Conservation (phyloP, 2,329 filamentous ascomycete genomes). For the Pestalotiopsis fici region DNA sequence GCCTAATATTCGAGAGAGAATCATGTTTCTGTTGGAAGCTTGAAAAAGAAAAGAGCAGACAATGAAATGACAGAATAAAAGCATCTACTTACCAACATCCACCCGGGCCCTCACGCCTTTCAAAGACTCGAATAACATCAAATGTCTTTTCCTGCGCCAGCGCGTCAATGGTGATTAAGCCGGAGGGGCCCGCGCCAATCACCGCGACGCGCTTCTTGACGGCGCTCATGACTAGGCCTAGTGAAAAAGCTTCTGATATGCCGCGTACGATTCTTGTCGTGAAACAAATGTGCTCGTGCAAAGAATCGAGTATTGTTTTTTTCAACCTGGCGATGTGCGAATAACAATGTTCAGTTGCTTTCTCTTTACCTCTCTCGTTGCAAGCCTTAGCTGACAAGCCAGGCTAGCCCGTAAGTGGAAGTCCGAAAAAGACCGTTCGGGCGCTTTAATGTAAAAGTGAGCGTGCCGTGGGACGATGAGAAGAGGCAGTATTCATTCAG, state of each 20-base stretch:
- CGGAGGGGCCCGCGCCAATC: conserved; percentile 62
- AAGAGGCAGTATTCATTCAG: too few species aligned
- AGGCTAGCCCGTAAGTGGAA: neutral
- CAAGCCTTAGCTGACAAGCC: neutral
- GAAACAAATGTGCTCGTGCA: neutral
- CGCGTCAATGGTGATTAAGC: conserved; percentile 62
- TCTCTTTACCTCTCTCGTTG: neutral
- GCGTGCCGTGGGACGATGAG: too few species aligned
- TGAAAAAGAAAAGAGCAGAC: neutral
- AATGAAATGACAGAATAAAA: neutral
- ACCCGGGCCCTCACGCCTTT: conserved; percentile 58
- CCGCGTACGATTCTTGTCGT: neutral
- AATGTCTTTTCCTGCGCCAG: conserved; percentile 59
- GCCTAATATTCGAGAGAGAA: too few species aligned
- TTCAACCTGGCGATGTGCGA: neutral
- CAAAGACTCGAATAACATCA: conserved; percentile 61
- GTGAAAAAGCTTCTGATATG: neutral
- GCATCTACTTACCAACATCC: conserved; percentile 66
- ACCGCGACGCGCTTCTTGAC: conserved; percentile 49
- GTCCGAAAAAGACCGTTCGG: neutral
- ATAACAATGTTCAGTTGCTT: neutral
- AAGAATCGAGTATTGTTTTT: neutral
- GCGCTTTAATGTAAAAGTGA: neutral
- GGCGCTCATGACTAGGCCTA: neutral
- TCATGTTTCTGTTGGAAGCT: too few species aligned